Conservation (phyloP, 768 basidiomycete genomes). For the Chlorophyllum brunneum region DNA sequence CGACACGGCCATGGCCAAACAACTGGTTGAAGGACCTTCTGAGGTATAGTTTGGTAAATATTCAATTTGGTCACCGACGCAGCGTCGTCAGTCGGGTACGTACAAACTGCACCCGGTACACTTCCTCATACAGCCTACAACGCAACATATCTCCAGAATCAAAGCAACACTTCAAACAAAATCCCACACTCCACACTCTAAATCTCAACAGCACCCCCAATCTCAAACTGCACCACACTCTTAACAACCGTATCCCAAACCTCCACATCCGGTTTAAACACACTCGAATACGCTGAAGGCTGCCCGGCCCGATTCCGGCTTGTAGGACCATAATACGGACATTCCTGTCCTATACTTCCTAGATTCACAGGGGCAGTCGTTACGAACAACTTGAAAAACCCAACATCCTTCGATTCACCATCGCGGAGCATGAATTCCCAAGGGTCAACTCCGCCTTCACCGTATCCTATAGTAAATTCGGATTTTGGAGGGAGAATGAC, state of each 20-base stretch:
- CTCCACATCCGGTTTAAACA: not conserved
- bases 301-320: not conserved
- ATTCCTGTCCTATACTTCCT: conserved; percentile 25
- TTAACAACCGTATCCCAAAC: conserved; percentile 5
- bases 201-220: not conserved
- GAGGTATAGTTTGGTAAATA: too few species aligned
- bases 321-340: not conserved
- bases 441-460: conserved; percentile 28
- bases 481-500: conserved; percentile 22
- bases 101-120: too few species aligned
- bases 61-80: too few species aligned
- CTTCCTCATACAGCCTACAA: too few species aligned
- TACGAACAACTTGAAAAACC: conserved; percentile 41
- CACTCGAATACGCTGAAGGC: too few species aligned
- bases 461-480: conserved; percentile 37
- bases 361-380: conserved; percentile 32
- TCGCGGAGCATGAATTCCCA: conserved; percentile 27
- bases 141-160: too few species aligned
- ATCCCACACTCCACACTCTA: too few species aligned
- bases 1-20: too few species aligned
- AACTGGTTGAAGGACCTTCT: too few species aligned
- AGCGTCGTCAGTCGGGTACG: too few species aligned
- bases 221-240: conserved; percentile 1
- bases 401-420: conserved; percentile 31
- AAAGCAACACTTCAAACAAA: too few species aligned